Base-by-base conservation (phyloP, 2,329 filamentous ascomycete species). In the Trichoderma sp. region DNA sequence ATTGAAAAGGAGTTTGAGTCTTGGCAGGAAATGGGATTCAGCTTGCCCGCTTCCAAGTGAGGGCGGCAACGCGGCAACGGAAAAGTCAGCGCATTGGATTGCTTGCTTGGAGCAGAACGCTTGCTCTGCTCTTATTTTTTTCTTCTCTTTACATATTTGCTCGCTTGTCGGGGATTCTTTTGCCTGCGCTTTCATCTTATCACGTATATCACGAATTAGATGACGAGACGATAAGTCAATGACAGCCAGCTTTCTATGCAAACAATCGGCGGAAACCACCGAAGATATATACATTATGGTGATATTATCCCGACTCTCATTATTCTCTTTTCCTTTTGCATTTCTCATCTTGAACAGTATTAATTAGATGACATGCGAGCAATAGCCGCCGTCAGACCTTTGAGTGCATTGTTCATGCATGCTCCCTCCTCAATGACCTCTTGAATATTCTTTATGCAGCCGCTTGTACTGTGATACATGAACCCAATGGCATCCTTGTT, bases 1-100 rank as follows among this genome's bases (percentile, higher is more conserved):
- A 69, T 69, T 53, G 66, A 69, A 53, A 69, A 69, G 57, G 66
- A 69, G 20, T 69, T 69, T 20, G 66, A 69, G 66, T 69, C 66
- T 2, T 69, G 66, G 66, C 55, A 61, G 57, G 66, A 69, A 28
- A 69, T 69, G 66, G 66, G 66, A 36, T 69, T 69, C 23, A 69
- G 66, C 66, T 23, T 69, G 66, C 66, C 66, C 26, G 66, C 66
- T 7, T 62, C 57, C 23, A 69, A 69, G 47, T 61, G 55, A 47
- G 28, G 26, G 28, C 13, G 28, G 34, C 34, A 36, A 36, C 13
- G 26, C 17, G 66, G 11, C 8, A 30, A 17, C 9, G n/a, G n/a
- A 28, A 15, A 61, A 26, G 26, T 12, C 26, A 36, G 6, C 43
- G 32, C 30, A 69, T 23, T 23, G 17, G 43, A 13, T 32, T 50